A percentile compares a stretch with the other conserved stretches of the same genome.
Evolutionary conservation across 1,284 basidiomycete genomes (phyloP).

Genomic region (Pseudozyma sp.): DNA sequence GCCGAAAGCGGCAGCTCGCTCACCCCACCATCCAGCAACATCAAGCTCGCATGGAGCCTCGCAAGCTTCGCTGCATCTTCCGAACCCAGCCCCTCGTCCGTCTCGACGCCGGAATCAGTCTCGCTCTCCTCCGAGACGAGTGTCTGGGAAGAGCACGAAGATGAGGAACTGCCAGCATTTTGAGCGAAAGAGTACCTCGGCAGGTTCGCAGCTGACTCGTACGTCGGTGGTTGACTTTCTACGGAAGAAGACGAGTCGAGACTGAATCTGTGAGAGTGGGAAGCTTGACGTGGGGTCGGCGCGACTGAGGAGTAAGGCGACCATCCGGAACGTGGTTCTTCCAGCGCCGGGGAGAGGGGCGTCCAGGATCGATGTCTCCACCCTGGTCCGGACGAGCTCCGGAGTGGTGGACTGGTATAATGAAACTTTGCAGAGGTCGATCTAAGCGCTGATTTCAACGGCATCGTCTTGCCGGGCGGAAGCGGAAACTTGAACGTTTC

Average conservation of each 20-base stretch:
- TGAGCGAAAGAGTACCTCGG: not conserved
- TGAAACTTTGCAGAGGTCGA: not conserved
- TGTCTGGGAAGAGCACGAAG: conserved; percentile 22
- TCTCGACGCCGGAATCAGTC: conserved; percentile 4
- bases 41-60: conserved; percentile 31
- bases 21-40: conserved; percentile 16
- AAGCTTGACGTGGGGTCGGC: conserved; percentile 26
- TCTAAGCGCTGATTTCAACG: conserved; percentile 27
- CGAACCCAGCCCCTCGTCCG: conserved; percentile 3
- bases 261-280: conserved; percentile 6
- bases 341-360: conserved; percentile 3
- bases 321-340: conserved; percentile 35
- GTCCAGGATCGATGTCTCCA: not conserved
- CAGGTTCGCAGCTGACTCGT: not conserved
- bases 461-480: conserved; percentile 12
- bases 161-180: not conserved
- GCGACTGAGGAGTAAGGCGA: conserved; percentile 34
- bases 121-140: conserved; percentile 27
- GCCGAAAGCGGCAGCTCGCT: conserved; percentile 31
- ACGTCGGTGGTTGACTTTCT: not conserved
- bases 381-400: not conserved
- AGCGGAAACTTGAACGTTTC: conserved; percentile 42
- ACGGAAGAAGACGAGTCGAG: not conserved
- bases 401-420: conserved; percentile 9
- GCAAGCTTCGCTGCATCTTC: conserved; percentile 39